Evolutionary conservation across 1,139 yeast species (phyloP).

Genomic region (Geotrichum restrictum): DNA sequence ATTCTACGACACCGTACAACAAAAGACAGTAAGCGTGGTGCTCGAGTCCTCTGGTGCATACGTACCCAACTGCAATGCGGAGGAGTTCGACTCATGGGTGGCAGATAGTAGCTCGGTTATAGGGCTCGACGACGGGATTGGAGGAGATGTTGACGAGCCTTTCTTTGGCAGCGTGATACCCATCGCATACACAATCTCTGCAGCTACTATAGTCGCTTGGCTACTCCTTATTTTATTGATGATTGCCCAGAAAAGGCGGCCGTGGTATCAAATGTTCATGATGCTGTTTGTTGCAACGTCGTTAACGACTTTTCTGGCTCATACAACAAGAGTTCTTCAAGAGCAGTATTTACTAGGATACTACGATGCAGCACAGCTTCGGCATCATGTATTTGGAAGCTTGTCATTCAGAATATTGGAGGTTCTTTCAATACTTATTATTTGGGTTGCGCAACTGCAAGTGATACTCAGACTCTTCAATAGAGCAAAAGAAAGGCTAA

Average conservation of each 20-base stretch:
- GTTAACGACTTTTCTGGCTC: conserved; percentile 34
- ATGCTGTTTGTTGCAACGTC: conserved; percentile 34
- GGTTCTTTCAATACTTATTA: conserved; percentile 55
- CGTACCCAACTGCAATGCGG: conserved; percentile 23
- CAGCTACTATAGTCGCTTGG: conserved; percentile 39
- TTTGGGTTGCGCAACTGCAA: conserved; percentile 75
- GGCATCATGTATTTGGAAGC: conserved; percentile 48
- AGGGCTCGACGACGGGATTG: conserved; percentile 7
- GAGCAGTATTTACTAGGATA: conserved; percentile 49
- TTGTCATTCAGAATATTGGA: conserved; percentile 57
- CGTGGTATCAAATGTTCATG: conserved; percentile 38
- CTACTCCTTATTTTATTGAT: conserved; percentile 34
- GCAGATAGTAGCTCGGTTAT: conserved; percentile 3
- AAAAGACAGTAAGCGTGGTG: conserved; percentile 19
- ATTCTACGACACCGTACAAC: conserved; percentile 24
- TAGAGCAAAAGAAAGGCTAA: conserved; percentile 62
- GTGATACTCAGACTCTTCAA: conserved; percentile 68
- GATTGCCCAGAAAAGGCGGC: conserved; percentile 35
- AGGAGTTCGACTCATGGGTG: conserved; percentile 1
- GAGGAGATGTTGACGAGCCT: conserved; percentile 26
- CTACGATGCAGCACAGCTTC: conserved; percentile 52
- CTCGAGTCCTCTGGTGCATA: conserved; percentile 25
- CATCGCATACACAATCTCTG: conserved; percentile 37
- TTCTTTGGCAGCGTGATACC: conserved; percentile 39
- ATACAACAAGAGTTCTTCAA: conserved; percentile 30